Percentiles rank a stretch among this genome's conserved stretches.
Evolutionary conservation across 805 yeast genomes (phyloP).

Genomic region (Candida berthetii): DNA sequence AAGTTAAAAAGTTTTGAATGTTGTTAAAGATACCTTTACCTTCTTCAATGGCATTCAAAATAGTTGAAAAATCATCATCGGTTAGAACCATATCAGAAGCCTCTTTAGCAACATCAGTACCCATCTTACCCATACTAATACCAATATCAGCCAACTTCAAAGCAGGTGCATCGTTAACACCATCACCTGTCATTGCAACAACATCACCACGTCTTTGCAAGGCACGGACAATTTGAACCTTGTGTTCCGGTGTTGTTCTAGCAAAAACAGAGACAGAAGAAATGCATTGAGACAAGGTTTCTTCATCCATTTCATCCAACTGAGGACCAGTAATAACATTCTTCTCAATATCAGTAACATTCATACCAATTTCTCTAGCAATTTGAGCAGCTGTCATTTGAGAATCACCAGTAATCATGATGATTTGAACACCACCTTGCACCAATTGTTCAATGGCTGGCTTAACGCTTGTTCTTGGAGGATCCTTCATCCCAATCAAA

Average conservation of each 20-base stretch:
- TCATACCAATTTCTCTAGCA: constrained; percentile 89
- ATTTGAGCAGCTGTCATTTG: constrained; percentile 82
- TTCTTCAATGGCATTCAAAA: constrained; percentile 88
- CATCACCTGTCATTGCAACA: constrained; percentile 99
- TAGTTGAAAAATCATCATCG: constrained; percentile 95
- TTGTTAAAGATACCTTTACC: constrained; percentile 97
- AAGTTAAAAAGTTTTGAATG: constrained; percentile 90
- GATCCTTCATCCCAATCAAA: constrained; percentile 93
- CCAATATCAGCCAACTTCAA: constrained; percentile 94
- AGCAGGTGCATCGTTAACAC: constrained; percentile 99
- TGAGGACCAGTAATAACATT: constrained; percentile 84
- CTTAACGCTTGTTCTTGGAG: constrained; percentile 87
- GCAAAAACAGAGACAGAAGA: constrained; percentile 86
- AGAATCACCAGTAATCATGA: constrained; percentile 96
- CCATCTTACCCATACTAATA: constrained; percentile 87
- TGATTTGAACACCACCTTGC: constrained; percentile 94
- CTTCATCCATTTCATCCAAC: constrained; percentile 67
- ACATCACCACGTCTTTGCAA: constrained; percentile 87
- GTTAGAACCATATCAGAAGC: constrained; percentile 97
- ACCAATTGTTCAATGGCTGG: constrained; percentile 68
- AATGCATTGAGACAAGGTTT: constrained; percentile 68
- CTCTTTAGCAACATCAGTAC: constrained; percentile 98
- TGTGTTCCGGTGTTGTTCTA: constrained; percentile 93
- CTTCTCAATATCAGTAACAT: constrained; percentile 51
- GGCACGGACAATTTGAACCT: constrained; percentile 84